These are phyloP conservation scores for Dalbergia cochinchinensis DNA, from an alignment of 306 rosid species.

Conservation along the genomic window DNA sequence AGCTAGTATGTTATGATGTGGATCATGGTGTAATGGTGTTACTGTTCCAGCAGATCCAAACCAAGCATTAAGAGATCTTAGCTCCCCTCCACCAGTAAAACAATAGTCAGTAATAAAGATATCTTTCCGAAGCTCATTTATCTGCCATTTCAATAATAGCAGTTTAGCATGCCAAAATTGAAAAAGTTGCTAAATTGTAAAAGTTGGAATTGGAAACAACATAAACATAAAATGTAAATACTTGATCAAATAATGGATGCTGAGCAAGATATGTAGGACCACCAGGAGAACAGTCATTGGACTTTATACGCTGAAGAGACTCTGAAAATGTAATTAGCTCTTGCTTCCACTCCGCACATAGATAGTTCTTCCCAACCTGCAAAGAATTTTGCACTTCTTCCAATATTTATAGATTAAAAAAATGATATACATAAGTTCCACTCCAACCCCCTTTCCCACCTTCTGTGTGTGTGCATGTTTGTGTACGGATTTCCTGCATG, in stretches of 20 bases:
- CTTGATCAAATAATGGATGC: conserved; percentile 97
- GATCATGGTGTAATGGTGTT: conserved; percentile 96
- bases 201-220: conserved; percentile 6
- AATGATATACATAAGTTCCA: conserved; percentile 13
- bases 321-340: conserved; percentile 87
- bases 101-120: conserved; percentile 93
- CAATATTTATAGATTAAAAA: conserved; percentile 44
- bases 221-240: conserved; percentile 43
- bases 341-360: conserved; percentile 86
- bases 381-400: conserved; percentile 52
- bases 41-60: conserved; percentile 95
- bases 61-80: conserved; percentile 95
- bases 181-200: background rate
- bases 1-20: conserved; percentile 90
- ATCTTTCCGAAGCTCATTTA: conserved; percentile 80
- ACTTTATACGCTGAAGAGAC: conserved; percentile 82
- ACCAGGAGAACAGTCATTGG: conserved; percentile 54
- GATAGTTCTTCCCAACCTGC: conserved; percentile 88
- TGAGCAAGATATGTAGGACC: conserved; percentile 89
- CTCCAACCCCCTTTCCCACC: conserved; percentile 12
- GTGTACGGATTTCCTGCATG: conserved; percentile 25
- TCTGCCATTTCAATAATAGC: conserved; percentile 60
- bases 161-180: conserved; percentile 16
- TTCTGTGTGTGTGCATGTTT: background rate
- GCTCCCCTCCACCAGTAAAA: conserved; percentile 87